phyloP scores from a whole-genome alignment of 2,329 filamentous ascomycete genomes.

The Paracorniculantispora psalliotae region DNA sequence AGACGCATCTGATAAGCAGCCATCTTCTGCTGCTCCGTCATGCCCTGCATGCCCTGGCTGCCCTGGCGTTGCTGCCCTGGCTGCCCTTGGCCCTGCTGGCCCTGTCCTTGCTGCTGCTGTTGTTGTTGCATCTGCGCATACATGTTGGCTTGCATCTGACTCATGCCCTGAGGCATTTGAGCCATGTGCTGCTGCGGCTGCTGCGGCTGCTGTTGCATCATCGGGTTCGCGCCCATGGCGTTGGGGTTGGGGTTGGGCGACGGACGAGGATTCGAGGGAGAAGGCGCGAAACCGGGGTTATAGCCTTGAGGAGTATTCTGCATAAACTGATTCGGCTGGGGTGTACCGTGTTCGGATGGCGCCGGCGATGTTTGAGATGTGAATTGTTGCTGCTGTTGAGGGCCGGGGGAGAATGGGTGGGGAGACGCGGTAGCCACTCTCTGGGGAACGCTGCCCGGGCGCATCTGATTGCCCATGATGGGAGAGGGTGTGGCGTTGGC shows the following conservation, averaged over 20 bases:
- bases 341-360: constrained; percentile 70
- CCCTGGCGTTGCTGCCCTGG: constrained; percentile 34
- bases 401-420: constrained; percentile 76
- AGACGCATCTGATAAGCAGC: constrained; percentile 77
- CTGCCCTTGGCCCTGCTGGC: constrained; percentile 53
- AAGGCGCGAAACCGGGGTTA: constrained; percentile 54
- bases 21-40: constrained; percentile 67
- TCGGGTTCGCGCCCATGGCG: constrained; percentile 46
- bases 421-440: constrained; percentile 88
- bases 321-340: constrained; percentile 68
- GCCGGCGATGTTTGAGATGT: constrained; percentile 68
- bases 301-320: constrained; percentile 55
- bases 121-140: constrained; percentile 37
- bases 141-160: constrained; percentile 31
- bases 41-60: constrained; percentile 17
- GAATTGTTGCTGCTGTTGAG: constrained; percentile 61
- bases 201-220: constrained; percentile 55
- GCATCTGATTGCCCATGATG: constrained; percentile 78
- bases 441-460: constrained; percentile 66
- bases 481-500: constrained; percentile 87
- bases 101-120: constrained; percentile 52
- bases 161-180: constrained; percentile 35
- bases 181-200: too few relatives aligned
- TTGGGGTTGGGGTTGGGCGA: constrained; percentile 50
- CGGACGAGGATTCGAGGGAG: constrained; percentile 51